A percentile compares a stretch with the other conserved stretches of the same genome.
Evolutionary conservation across 2,329 filamentous ascomycete genomes (phyloP).

Genomic region (Anthostomella pinea): DNA sequence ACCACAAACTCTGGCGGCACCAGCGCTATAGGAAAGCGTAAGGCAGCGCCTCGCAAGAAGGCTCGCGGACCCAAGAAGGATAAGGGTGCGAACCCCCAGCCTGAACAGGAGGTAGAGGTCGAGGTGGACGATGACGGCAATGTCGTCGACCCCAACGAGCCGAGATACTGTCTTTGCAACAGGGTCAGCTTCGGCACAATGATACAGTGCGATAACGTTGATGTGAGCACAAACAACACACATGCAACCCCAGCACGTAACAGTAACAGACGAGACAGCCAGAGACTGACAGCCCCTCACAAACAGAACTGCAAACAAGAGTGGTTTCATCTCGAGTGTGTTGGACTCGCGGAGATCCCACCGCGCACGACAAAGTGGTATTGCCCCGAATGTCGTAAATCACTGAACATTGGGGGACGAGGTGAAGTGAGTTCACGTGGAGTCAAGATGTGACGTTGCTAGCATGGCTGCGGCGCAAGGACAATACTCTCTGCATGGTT

Average conservation of each 20-base stretch:
- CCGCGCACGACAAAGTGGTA: slow-evolving; percentile 79
- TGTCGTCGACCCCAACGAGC: slow-evolving; percentile 71
- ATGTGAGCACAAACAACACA: slow-evolving; percentile 51
- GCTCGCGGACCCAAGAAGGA: slow-evolving; percentile 37
- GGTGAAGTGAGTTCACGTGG: slow-evolving; percentile 61
- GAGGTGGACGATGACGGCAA: slow-evolving; percentile 68
- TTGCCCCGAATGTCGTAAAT: slow-evolving; percentile 70
- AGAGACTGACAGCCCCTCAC: slow-evolving; percentile 24
- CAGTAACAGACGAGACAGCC: slow-evolving; percentile 8
- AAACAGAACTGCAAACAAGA: slow-evolving; percentile 68
- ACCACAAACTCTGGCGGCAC: slow-evolving; percentile 60
- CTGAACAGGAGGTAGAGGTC: slow-evolving; percentile 48
- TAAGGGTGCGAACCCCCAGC: slow-evolving; percentile 40
- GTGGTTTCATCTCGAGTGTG: slow-evolving; percentile 83
- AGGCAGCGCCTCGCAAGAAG: slow-evolving; percentile 67
- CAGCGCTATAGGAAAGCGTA: slow-evolving; percentile 69
- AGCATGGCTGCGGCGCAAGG: background rate
- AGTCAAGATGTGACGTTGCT: slow-evolving; percentile 41
- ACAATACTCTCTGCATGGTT: too few relatives aligned
- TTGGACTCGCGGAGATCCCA: slow-evolving; percentile 65
- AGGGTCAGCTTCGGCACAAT: slow-evolving; percentile 78
- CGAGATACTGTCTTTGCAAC: slow-evolving; percentile 74
- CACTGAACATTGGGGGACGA: slow-evolving; percentile 60
- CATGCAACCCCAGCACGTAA: slow-evolving; percentile 14
- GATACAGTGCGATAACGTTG: slow-evolving; percentile 78